Evolutionary conservation across 1,139 yeast species (phyloP).

Genomic region (Kazachstania sp.): DNA sequence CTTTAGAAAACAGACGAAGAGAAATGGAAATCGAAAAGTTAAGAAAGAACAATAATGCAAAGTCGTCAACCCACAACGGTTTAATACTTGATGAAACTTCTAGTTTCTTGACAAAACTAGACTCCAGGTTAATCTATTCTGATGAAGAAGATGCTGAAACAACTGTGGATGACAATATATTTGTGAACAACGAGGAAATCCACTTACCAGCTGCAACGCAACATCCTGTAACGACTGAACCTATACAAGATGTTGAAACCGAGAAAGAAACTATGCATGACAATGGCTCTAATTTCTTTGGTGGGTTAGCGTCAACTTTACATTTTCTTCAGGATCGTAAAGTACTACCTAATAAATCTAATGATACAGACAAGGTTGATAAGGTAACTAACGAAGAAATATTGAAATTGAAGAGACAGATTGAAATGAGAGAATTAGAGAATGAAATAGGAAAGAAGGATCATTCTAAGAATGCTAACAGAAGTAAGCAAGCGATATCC

Average conservation of each 20-base stretch:
- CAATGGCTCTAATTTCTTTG: conserved; percentile 33
- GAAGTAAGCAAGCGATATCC: neutral
- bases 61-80: conserved; percentile 2
- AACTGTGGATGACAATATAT: conserved; percentile 3
- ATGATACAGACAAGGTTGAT: conserved; percentile 22
- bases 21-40: conserved; percentile 6
- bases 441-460: neutral
- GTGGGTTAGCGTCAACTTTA: conserved; percentile 53
- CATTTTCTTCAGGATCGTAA: conserved; percentile 43
- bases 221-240: neutral
- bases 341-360: conserved; percentile 27
- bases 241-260: neutral
- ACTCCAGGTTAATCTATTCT: conserved; percentile 11
- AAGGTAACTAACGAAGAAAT: conserved; percentile 10
- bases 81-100: conserved; percentile 49
- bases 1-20: conserved; percentile 28
- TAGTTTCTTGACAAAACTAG: conserved; percentile 45
- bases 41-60: conserved; percentile 7
- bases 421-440: conserved; percentile 26
- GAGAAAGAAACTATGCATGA: neutral
- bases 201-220: neutral
- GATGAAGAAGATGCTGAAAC: conserved; percentile 7
- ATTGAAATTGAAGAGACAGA: conserved; percentile 12
- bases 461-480: conserved; percentile 13
- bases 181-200: conserved; percentile 5